Percentiles rank a stretch among this genome's conserved stretches.
Conservation (phyloP, 768 basidiomycete genomes). For the Tricholoma bakamatsutake region DNA sequence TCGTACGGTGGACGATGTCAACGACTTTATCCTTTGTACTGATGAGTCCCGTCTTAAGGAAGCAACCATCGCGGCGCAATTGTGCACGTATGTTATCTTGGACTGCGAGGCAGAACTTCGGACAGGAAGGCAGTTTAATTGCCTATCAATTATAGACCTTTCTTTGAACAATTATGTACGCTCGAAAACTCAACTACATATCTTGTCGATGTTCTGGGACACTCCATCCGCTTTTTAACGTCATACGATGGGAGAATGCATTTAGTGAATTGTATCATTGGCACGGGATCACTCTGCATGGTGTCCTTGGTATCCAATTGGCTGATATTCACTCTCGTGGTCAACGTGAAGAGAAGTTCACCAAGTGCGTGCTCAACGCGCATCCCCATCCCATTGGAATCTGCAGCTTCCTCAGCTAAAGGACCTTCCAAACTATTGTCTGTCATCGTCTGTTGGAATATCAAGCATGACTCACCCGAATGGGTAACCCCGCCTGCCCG, state of each 20-base stretch:
- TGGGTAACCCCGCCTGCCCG: too few species aligned
- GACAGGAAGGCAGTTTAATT: slow-evolving; percentile 1
- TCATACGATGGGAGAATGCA: slow-evolving; percentile 16
- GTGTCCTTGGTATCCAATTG: slow-evolving; percentile 13
- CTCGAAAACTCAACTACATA: background rate
- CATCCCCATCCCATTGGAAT: too few species aligned
- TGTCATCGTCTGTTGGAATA: too few species aligned
- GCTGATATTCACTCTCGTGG: slow-evolving; percentile 12
- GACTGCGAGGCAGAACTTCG: slow-evolving; percentile 14
- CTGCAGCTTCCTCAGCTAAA: too few species aligned
- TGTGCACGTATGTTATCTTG: background rate
- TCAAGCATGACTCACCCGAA: too few species aligned
- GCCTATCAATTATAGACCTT: slow-evolving; percentile 10
- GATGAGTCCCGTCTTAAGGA: slow-evolving; percentile 5
- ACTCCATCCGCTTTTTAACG: slow-evolving; percentile 8
- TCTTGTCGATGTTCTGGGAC: slow-evolving; percentile 9
- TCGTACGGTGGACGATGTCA: too few species aligned
- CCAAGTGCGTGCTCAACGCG: too few species aligned
- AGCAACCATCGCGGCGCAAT: background rate
- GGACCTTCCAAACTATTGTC: too few species aligned
- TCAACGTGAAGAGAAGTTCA: background rate
- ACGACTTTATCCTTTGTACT: slow-evolving; percentile 4
- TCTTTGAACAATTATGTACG: slow-evolving; percentile 7
- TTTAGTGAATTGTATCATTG: slow-evolving; percentile 13
- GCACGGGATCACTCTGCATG: slow-evolving; percentile 3